Evolutionary conservation across 208 protist species (phyloP), one percentile per base, ranked within the genome.

Genomic region (Trypanosoma mega): DNA sequence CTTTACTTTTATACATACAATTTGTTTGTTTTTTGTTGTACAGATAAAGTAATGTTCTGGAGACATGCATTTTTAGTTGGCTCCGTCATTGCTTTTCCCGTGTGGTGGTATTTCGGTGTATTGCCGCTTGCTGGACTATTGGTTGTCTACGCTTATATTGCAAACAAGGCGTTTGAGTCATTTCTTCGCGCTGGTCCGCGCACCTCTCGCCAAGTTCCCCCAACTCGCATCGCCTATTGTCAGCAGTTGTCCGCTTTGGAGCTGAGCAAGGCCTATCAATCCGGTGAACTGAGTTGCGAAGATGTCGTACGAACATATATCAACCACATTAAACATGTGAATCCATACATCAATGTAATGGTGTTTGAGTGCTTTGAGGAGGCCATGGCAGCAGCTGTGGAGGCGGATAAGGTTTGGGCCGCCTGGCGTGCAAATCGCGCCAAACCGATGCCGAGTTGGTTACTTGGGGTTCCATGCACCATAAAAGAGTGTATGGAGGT

Each of bases 401-500:
- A 73, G 47, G 87, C 90, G 20, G 87, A 94, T 55, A 52, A 54
- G 29, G 52, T 75, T 26, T 92, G 84, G 82, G 68, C 55, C 4
- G 74, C 56, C 33, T 92, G 82, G 83, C 85, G 85, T 50, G 53
- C 21, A 9, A 67, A 85, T 55, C 69, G 64, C 51, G 39, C 20
- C 8, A 46, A 34, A 29, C 68, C 72, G 31, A 78, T 66, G 60
- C 84, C 85, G 24, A 89, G 84, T 73, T 89, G 80, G 80, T 72
- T 94, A 11, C 78, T 87, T 50, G 90, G 90, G 23, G 85, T 94
- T 14, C 87, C 87, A 21, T 93, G 84, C 64, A 94, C 85, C 8
- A 80, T 96, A 53, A 96, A 93, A 73, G 84, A 94, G 64, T 91
- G 75, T 64, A 91, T 93, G 80, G 36, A 77, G 51, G 85, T 82